Percentiles rank a stretch among this genome's conserved stretches.
Evolutionary conservation across 345 rosid species (phyloP).

Genomic region (Hibiscus mutabilis): DNA sequence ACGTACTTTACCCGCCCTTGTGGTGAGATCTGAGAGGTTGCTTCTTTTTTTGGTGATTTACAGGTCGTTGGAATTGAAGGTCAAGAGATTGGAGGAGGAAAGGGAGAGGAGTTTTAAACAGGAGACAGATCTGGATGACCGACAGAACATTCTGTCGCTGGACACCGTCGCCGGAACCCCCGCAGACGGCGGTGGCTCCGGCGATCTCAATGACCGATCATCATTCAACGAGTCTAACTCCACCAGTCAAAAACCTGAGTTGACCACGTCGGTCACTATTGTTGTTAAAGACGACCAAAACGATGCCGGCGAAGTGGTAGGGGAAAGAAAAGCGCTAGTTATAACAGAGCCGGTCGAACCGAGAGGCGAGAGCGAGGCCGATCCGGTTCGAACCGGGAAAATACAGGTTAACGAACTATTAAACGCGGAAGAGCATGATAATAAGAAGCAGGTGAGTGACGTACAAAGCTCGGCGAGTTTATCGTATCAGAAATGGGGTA

Average conservation of each 20-base stretch:
- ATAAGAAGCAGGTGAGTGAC: constrained; percentile 36
- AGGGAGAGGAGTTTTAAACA: constrained; percentile 29
- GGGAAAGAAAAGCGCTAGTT: constrained; percentile 1
- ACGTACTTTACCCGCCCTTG: background rate
- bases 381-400: constrained; percentile 14
- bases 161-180: constrained; percentile 17
- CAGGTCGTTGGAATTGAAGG: constrained; percentile 50
- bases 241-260: constrained; percentile 36
- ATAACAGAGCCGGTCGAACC: constrained; percentile 23
- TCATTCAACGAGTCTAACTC: constrained; percentile 52
- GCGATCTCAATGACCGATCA: constrained; percentile 38
- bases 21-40: constrained; percentile 28
- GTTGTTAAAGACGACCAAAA: constrained; percentile 10
- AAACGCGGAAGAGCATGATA: constrained; percentile 3
- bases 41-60: constrained; percentile 2
- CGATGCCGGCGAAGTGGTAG: constrained; percentile 18
- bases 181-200: constrained; percentile 23
- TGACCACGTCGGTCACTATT: constrained; percentile 5
- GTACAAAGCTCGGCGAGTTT: constrained; percentile 47
- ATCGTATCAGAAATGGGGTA: constrained; percentile 32
- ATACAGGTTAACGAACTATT: constrained; percentile 18
- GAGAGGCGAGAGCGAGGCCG: constrained; percentile 10
- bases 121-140: constrained; percentile 35
- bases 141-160: constrained; percentile 11
- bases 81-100: constrained; percentile 49